Evolutionary conservation across 1,284 basidiomycete species (phyloP).

Genomic region (Apiotrichum domesticum): DNA sequence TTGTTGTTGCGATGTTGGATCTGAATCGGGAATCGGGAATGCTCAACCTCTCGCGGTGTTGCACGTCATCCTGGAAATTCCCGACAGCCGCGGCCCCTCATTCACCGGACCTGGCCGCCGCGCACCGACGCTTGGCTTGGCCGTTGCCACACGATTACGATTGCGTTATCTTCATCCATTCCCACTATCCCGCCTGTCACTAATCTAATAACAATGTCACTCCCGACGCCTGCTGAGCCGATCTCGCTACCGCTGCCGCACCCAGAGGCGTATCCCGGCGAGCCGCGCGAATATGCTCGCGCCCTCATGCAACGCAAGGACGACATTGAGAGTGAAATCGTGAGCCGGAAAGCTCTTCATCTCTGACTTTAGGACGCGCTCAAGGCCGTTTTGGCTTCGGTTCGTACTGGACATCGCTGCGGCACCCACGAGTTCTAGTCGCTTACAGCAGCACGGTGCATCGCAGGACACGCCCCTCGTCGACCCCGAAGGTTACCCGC

Average conservation of each 20-base stretch:
- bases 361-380: constrained; percentile 25
- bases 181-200: too few species aligned
- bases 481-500: constrained; percentile 77
- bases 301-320: constrained; percentile 44
- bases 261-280: constrained; percentile 37
- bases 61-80: constrained; percentile 4
- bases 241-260: constrained; percentile 35
- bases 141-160: too few species aligned
- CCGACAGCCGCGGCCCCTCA: too few species aligned
- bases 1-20: too few species aligned
- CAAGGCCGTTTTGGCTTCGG: constrained; percentile 32
- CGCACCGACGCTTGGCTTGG: background rate
- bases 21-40: constrained; percentile 9
- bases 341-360: constrained; percentile 9
- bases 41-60: too few species aligned
- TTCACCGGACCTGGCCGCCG: too few species aligned
- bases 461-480: constrained; percentile 58
- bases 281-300: constrained; percentile 41
- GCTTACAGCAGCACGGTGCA: constrained; percentile 28
- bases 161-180: background rate
- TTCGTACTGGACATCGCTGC: constrained; percentile 3
- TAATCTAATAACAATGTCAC: constrained; percentile 11
- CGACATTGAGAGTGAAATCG: constrained; percentile 44
- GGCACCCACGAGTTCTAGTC: background rate
- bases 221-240: constrained; percentile 23